Evolutionary conservation across 768 basidiomycete genomes (phyloP).

Genomic region (Suillus clintonianus): DNA sequence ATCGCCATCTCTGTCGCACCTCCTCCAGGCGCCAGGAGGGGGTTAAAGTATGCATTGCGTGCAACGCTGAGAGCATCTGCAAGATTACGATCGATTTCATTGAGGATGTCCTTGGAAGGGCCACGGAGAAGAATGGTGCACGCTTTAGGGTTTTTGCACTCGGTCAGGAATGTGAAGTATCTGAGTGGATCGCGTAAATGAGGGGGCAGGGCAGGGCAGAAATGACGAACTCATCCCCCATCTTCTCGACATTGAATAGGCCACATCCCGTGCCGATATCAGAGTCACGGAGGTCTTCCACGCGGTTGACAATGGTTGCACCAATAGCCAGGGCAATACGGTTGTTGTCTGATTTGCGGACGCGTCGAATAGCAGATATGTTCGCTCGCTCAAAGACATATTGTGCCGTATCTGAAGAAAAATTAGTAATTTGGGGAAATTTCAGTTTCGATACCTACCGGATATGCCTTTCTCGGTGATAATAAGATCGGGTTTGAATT

Average conservation of each 20-base stretch:
- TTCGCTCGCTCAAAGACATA: constrained; percentile 85
- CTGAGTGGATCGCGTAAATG: constrained; percentile 38
- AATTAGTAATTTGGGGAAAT: neutral
- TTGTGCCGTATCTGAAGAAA: constrained; percentile 80
- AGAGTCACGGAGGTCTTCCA: constrained; percentile 89
- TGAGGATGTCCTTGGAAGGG: constrained; percentile 96
- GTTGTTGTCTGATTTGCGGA: constrained; percentile 98
- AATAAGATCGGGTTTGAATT: constrained; percentile 93
- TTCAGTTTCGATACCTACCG: constrained; percentile 49
- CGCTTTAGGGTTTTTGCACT: constrained; percentile 88
- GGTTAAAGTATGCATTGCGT: constrained; percentile 96
- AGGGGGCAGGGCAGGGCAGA: neutral
- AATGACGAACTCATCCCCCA: constrained; percentile 81
- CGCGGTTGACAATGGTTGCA: constrained; percentile 94
- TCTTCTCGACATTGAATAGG: constrained; percentile 95
- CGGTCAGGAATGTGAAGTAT: constrained; percentile 97
- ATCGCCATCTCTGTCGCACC: constrained; percentile 99
- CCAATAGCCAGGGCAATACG: constrained; percentile 94
- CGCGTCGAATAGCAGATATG: constrained; percentile 93
- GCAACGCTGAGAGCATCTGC: constrained; percentile 98
- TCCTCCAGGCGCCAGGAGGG: constrained; percentile 89
- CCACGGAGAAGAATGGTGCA: constrained; percentile 98
- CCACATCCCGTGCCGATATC: constrained; percentile 95
- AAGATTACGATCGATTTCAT: constrained; percentile 97
- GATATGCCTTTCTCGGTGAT: constrained; percentile 99